Conservation (phyloP, 108 stramenopile genomes). For the Chaetoceros muelleri region DNA sequence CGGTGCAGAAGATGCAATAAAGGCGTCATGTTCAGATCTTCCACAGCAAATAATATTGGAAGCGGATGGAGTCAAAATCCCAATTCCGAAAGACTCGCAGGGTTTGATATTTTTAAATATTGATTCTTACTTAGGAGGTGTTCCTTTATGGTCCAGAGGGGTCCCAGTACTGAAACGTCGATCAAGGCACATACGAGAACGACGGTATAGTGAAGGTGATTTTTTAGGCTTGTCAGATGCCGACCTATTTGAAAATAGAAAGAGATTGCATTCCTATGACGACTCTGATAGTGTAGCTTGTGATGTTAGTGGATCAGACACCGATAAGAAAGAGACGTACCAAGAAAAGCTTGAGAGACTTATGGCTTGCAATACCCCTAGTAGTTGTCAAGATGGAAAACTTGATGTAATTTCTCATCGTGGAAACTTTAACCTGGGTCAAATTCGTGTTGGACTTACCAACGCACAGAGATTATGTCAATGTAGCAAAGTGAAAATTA, state of each 20-base stretch:
- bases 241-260: conserved; percentile 2
- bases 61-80: conserved; percentile 80
- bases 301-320: neutral
- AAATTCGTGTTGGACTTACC: conserved; percentile 78
- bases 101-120: conserved; percentile 87
- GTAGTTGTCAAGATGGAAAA: conserved; percentile 78
- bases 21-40: conserved; percentile 49
- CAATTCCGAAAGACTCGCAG: conserved; percentile 73
- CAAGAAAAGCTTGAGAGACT: conserved; percentile 38
- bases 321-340: conserved; percentile 12
- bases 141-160: conserved; percentile 72
- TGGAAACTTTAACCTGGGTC: conserved; percentile 79
- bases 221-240: neutral
- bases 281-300: conserved; percentile 43
- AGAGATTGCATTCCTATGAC: conserved; percentile 28
- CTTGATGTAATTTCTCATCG: conserved; percentile 79
- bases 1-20: conserved; percentile 84
- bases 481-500: conserved; percentile 57
- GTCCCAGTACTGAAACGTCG: conserved; percentile 7
- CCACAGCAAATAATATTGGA: conserved; percentile 62
- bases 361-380: conserved; percentile 53
- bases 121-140: conserved; percentile 82
- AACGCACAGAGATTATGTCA: conserved; percentile 70
- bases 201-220: conserved; percentile 22
- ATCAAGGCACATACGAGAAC: conserved; percentile 3